Conservation (phyloP, 108 stramenopile species). For the Cyclotella choctawhatcheeana region DNA sequence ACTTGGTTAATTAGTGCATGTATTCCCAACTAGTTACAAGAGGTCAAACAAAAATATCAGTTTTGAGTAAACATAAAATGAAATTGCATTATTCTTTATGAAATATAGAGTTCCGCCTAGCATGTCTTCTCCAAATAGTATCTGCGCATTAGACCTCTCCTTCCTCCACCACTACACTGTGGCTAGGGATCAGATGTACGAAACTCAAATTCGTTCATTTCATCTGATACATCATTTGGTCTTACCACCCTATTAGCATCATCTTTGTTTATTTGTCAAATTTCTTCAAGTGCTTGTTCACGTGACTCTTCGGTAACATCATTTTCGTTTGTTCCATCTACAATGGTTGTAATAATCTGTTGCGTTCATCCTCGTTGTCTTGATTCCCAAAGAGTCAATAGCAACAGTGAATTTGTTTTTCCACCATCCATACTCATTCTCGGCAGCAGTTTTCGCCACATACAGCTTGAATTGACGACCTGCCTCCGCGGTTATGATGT, state of each 20-base stretch:
- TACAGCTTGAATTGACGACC: background rate
- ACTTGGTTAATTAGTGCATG: background rate
- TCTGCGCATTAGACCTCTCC: too few species aligned
- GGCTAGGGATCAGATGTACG: too few species aligned
- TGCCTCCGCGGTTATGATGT: background rate
- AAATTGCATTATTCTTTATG: too few species aligned
- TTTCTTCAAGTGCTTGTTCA: background rate
- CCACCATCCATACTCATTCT: background rate
- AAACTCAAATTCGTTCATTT: too few species aligned
- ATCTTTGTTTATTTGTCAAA: too few species aligned
- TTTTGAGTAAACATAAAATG: too few species aligned
- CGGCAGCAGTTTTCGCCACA: background rate
- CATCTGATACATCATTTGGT: background rate
- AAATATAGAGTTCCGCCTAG: too few species aligned
- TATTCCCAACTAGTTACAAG: background rate
- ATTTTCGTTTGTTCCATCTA: too few species aligned
- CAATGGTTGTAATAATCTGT: background rate
- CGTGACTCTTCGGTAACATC: too few species aligned
- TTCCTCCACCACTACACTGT: too few species aligned
- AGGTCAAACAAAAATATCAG: too few species aligned
- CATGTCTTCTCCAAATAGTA: too few species aligned
- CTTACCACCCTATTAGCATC: background rate
- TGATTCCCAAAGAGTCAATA: background rate
- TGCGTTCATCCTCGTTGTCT: background rate
- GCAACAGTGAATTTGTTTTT: background rate